These are phyloP conservation scores for Biscogniauxia marginata DNA, from an alignment of 2,329 filamentous ascomycete genomes.

Conservation along the genomic window DNA sequence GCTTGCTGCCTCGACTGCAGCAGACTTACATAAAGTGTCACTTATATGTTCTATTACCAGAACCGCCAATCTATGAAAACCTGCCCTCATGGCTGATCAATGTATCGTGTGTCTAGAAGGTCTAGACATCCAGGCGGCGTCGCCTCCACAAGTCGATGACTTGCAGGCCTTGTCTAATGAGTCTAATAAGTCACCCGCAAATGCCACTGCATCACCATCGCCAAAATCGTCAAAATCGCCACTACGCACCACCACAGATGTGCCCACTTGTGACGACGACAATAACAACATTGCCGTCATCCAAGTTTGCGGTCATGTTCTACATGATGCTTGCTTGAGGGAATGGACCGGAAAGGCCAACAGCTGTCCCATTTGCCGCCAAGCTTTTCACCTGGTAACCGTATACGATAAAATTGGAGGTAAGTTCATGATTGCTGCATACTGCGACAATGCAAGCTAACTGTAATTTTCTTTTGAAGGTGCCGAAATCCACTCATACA, in stretches of 20 bases:
- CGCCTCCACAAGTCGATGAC: conserved; percentile 22
- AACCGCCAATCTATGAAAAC: conserved; percentile 31
- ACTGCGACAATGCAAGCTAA: conserved; percentile 20
- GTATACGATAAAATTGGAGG: conserved; percentile 78
- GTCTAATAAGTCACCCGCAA: conserved; percentile 11
- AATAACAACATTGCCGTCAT: conserved; percentile 58
- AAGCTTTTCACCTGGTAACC: conserved; percentile 85
- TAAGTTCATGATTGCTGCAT: conserved; percentile 45
- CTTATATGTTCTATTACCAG: conserved; percentile 36
- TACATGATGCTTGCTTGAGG: conserved; percentile 89
- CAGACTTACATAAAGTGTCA: conserved; percentile 38
- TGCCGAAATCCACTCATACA: conserved; percentile 55
- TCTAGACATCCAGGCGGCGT: conserved; percentile 39
- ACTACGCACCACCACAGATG: conserved; percentile 27
- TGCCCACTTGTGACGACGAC: conserved; percentile 28
- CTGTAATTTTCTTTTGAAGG: conserved; percentile 41
- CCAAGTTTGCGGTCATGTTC: conserved; percentile 80
- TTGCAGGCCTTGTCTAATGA: conserved; percentile 13
- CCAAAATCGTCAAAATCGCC: conserved; percentile 17
- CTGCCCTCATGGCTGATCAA: conserved; percentile 56
- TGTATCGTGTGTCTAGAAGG: conserved; percentile 69
- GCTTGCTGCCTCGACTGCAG: conserved; percentile 24
- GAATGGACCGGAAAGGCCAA: conserved; percentile 97
- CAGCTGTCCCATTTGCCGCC: conserved; percentile 95
- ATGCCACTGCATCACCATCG: conserved; percentile 20